phyloP scores from a whole-genome alignment of 441 rosid species.

The Isatis lusitanica region DNA sequence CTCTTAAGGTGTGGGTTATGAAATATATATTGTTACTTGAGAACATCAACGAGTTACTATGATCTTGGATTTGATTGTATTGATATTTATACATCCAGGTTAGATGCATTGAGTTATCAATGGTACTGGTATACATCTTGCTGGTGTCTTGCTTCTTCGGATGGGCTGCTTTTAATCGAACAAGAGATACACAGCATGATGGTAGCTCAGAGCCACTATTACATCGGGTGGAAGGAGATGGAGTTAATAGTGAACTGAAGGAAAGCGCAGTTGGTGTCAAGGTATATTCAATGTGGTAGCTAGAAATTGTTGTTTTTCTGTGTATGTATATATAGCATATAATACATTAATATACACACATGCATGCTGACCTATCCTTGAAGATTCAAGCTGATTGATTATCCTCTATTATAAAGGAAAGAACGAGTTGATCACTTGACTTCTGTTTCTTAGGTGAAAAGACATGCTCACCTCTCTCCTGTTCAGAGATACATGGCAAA shows the following conservation, averaged over 20 bases:
- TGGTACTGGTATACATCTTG: conserved; percentile 50
- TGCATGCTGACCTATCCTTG: conserved; percentile 5
- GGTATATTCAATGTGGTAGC: conserved; percentile 39
- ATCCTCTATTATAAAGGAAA: conserved; percentile 18
- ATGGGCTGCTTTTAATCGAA: conserved; percentile 51
- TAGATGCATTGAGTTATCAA: conserved; percentile 58
- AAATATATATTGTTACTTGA: conserved; percentile 21
- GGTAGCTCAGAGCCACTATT: conserved; percentile 55
- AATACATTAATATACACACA: conserved; percentile 6
- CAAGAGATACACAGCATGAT: conserved; percentile 45
- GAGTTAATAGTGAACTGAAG: conserved; percentile 39
- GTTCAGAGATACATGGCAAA: conserved; percentile 62
- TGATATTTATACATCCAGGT: conserved; percentile 46
- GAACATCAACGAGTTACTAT: conserved; percentile 11
- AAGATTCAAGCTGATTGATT: conserved; percentile 5
- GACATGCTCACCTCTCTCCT: conserved; percentile 43
- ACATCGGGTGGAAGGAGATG: conserved; percentile 49
- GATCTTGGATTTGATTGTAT: conserved; percentile 25
- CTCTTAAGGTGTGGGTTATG: conserved; percentile 49
- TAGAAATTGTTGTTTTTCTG: conserved; percentile 7
- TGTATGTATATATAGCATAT: conserved; percentile 16
- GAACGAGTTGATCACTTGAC: conserved; percentile 18
- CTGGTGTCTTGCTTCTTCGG: conserved; percentile 57
- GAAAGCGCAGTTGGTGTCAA: conserved; percentile 43
- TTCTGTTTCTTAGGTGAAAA: conserved; percentile 33